These are phyloP conservation scores for Xylariaceae sp. DNA, from an alignment of 2,329 filamentous ascomycete genomes.

Conservation along the genomic window DNA sequence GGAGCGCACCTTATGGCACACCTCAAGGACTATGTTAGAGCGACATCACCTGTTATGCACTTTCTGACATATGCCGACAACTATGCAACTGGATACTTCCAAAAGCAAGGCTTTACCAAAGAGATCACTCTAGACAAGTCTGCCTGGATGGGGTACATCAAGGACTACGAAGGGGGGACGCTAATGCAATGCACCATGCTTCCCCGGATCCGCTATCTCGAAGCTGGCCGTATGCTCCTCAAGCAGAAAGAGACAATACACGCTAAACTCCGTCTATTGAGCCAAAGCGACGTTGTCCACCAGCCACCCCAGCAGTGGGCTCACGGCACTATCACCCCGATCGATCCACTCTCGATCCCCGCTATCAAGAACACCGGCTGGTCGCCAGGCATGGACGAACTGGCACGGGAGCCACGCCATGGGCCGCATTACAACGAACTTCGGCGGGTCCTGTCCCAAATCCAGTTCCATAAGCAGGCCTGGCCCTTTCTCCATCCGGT, in stretches of 20 bases:
- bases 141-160: conserved; percentile 99
- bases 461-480: conserved; percentile 83
- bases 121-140: conserved; percentile 88
- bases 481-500: conserved; percentile 93
- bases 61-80: conserved; percentile 99
- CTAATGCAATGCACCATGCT: conserved; percentile 99
- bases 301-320: conserved; percentile 81
- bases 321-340: conserved; percentile 58
- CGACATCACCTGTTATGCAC: conserved; percentile 94
- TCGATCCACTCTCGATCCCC: conserved; percentile 78
- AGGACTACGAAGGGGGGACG: conserved; percentile 97
- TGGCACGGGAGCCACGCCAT: conserved; percentile 85
- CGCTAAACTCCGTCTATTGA: conserved; percentile 90
- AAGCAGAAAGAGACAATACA: conserved; percentile 96
- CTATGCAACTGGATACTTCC: conserved; percentile 98
- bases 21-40: conserved; percentile 96
- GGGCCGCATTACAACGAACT: conserved; percentile 93
- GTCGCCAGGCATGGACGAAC: conserved; percentile 93
- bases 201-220: conserved; percentile 87
- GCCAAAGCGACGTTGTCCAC: conserved; percentile 82
- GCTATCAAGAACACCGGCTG: conserved; percentile 87
- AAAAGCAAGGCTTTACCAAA: conserved; percentile 98
- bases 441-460: conserved; percentile 80
- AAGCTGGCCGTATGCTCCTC: conserved; percentile 85
- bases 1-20: conserved; percentile 98